phyloP scores from a whole-genome alignment of 2,329 filamentous ascomycete genomes.

The Penicillium sp. region DNA sequence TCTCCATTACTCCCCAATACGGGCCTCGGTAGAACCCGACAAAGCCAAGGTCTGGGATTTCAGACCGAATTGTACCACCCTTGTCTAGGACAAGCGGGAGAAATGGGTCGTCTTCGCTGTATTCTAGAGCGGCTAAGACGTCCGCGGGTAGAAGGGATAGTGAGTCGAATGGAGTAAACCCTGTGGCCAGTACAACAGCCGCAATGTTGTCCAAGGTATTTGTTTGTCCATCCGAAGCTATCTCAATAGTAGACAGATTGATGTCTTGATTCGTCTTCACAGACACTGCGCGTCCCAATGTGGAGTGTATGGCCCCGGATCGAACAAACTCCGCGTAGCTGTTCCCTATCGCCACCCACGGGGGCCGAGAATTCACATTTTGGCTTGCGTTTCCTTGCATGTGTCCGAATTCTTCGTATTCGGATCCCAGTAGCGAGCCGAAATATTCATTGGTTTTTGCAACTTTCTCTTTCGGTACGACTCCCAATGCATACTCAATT shows the following conservation, averaged over 20 bases:
- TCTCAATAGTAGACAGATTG: constrained; percentile 30
- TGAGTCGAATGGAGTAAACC: constrained; percentile 66
- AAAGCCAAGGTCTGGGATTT: constrained; percentile 68
- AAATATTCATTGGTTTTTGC: constrained; percentile 54
- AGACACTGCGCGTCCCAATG: constrained; percentile 43
- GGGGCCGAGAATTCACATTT: constrained; percentile 51
- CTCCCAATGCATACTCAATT: constrained; percentile 64
- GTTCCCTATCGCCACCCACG: constrained; percentile 69
- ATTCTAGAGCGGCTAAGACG: constrained; percentile 58
- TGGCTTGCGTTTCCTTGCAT: constrained; percentile 41
- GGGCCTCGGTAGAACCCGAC: constrained; percentile 82
- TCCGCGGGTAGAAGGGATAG: constrained; percentile 63
- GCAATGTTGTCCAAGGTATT: constrained; percentile 58
- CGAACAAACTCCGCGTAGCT: constrained; percentile 74
- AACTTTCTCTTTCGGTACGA: constrained; percentile 61
- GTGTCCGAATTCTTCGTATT: constrained; percentile 44
- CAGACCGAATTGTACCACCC: constrained; percentile 63
- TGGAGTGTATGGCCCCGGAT: constrained; percentile 58
- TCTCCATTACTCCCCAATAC: constrained; percentile 85
- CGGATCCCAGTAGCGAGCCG: constrained; percentile 43
- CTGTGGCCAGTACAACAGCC: constrained; percentile 72
- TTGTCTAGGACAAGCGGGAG: constrained; percentile 68
- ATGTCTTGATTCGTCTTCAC: constrained; percentile 7
- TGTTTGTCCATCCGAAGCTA: constrained; percentile 38
- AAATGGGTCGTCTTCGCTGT: constrained; percentile 55